Base-by-base conservation (phyloP, 2,329 filamentous ascomycete genomes). In the Exophiala sideris region DNA sequence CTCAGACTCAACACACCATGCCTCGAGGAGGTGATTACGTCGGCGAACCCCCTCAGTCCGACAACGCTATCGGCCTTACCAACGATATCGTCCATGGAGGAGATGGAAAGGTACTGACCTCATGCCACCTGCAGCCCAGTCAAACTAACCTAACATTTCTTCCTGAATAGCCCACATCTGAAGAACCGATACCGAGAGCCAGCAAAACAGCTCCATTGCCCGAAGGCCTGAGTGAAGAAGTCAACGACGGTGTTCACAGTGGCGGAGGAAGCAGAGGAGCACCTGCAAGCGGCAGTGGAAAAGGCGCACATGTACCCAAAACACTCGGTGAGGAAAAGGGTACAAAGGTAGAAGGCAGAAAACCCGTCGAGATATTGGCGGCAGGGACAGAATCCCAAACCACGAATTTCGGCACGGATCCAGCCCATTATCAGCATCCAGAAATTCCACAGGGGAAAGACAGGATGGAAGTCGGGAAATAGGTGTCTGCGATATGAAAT, bases 11-110 rank as follows among this genome's bases (percentile, higher is more conserved):
- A n/a, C 2, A 32, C 34, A 57, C 45, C 20, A 73, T 73, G 71
- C 66, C 68, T 63, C 71, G 71, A 64, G 70, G 71, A 61, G 69
- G 69, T 44, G 67, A 72, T 20, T 73, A 64, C 64, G 57, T 48
- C 36, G 64, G 72, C 61, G 66, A 64, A 47, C n/a, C 68, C 48
- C 65, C 65, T 48, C 70, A 71, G 50, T 67, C 66, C 61, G 69
- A 73, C 62, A 73, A 73, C 64, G 54, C 71, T 42, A 67, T 73
- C 35, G 67, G 70, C 20, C 58, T 61, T 45, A 69, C 66, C 16
- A 32, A 63, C 32, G 68, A 58, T 41, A 69, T 70, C 58, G 65
- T 64, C 48, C 71, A 73, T 60, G 71, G 71, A 32, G 63, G 58
- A 29, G 66, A 66, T 52, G 50, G 62, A n/a, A 64, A 62, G 34